phyloP scores from a whole-genome alignment of 805 yeast species.

The Sporopachydermia quercuum region DNA sequence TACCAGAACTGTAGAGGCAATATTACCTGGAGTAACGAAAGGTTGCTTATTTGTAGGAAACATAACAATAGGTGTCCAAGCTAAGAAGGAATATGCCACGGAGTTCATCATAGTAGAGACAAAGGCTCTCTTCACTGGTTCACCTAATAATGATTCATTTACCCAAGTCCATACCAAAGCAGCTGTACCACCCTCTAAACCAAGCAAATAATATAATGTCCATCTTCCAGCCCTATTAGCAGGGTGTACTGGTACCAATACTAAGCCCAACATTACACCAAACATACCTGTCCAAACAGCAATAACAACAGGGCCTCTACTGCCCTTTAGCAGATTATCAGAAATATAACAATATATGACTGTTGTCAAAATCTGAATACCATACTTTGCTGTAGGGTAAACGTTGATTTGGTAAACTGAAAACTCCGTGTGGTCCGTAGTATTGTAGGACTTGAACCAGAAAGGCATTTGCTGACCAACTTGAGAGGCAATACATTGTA shows the following conservation, averaged over 20 bases:
- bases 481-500: no score
- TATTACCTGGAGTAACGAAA: no score
- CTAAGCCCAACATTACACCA: conserved; percentile 3
- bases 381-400: conserved; percentile 5
- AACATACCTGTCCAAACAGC: background rate
- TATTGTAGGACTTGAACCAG: conserved; percentile 7
- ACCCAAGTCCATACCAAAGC: conserved; percentile 6
- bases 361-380: conserved; percentile 6
- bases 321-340: conserved; percentile 5
- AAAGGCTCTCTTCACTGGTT: conserved; percentile 6
- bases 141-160: conserved; percentile 6
- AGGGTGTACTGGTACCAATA: conserved; percentile 5
- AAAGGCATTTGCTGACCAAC: no score
- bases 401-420: conserved; percentile 7
- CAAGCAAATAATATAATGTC: conserved; percentile 6
- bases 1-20: no score
- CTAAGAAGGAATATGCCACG: conserved; percentile 4
- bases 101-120: conserved; percentile 7
- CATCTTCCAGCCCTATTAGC: conserved; percentile 5
- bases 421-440: conserved; percentile 3
- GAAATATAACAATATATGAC: conserved; percentile 6
- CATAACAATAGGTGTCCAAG: conserved; percentile 5
- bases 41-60: conserved; percentile 6
- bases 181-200: conserved; percentile 3
- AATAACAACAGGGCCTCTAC: conserved; percentile 5